phyloP scores from a whole-genome alignment of 257 asterid species.

The Gentiana straminea region DNA sequence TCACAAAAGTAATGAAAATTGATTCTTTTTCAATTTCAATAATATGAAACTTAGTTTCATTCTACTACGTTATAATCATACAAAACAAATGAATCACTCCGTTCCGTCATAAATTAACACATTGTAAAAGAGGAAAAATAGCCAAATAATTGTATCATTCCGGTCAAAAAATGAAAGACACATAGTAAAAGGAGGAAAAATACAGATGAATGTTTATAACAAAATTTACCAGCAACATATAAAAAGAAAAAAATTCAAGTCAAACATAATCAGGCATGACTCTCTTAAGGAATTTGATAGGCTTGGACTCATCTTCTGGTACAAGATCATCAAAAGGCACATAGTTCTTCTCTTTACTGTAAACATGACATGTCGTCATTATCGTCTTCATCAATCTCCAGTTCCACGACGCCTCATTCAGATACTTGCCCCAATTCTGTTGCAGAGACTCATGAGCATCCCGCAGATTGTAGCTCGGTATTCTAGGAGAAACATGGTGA shows the following conservation, averaged over 20 bases:
- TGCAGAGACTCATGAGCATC: conserved; percentile 85
- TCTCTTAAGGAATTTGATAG: conserved; percentile 72
- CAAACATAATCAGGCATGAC: conserved; percentile 83
- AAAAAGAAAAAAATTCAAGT: background rate
- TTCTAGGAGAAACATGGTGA: conserved; percentile 84
- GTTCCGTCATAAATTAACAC: too few relatives aligned
- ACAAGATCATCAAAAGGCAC: conserved; percentile 62
- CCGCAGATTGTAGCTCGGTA: conserved; percentile 84
- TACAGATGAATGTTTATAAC: background rate
- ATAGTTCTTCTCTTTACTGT: conserved; percentile 59
- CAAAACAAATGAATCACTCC: too few relatives aligned
- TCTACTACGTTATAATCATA: too few relatives aligned
- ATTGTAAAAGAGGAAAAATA: too few relatives aligned
- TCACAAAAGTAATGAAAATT: too few relatives aligned
- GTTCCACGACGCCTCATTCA: conserved; percentile 95
- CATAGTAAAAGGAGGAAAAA: too few relatives aligned
- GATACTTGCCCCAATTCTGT: conserved; percentile 90
- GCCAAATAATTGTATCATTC: too few relatives aligned
- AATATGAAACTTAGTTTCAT: too few relatives aligned
- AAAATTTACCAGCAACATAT: background rate
- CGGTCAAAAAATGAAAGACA: too few relatives aligned
- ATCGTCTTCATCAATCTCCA: conserved; percentile 98
- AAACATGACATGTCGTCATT: conserved; percentile 77
- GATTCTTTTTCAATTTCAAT: too few relatives aligned
- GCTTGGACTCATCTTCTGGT: conserved; percentile 56